Conservation (phyloP, 441 rosid genomes). For the Gossypium schwendimanii region DNA sequence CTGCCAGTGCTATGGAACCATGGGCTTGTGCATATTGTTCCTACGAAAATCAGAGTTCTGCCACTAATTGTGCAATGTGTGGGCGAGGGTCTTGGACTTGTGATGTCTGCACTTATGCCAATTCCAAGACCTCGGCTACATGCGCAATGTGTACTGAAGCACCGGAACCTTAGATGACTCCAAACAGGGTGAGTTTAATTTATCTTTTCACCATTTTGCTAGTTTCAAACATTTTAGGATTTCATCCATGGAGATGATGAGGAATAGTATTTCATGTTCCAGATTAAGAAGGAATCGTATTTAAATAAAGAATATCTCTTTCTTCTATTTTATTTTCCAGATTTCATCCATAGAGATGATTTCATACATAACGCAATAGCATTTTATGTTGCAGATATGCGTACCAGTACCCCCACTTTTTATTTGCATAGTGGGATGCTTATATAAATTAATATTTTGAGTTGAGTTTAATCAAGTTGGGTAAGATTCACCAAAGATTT, state of each 20-base stretch:
- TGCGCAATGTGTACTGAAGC: neutral
- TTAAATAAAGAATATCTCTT: neutral
- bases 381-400: neutral
- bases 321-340: neutral
- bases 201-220: neutral
- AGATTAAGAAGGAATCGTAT: no score
- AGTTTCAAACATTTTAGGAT: neutral
- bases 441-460: neutral
- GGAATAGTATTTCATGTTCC: neutral
- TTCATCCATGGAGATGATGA: neutral
- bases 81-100: slow-evolving; percentile 7
- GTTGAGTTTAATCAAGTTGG: no score
- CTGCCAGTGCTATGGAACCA: neutral
- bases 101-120: slow-evolving; percentile 3
- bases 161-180: neutral
- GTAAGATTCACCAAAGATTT: no score
- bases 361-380: no score
- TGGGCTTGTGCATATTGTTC: neutral
- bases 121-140: neutral
- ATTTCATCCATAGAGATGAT: no score
- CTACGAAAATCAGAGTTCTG: neutral
- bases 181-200: neutral
- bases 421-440: no score
- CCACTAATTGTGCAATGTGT: neutral
- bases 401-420: no score